These are phyloP conservation scores for Paraconiothyrium brasiliense DNA, from an alignment of 2,329 filamentous ascomycete genomes.

Conservation along the genomic window DNA sequence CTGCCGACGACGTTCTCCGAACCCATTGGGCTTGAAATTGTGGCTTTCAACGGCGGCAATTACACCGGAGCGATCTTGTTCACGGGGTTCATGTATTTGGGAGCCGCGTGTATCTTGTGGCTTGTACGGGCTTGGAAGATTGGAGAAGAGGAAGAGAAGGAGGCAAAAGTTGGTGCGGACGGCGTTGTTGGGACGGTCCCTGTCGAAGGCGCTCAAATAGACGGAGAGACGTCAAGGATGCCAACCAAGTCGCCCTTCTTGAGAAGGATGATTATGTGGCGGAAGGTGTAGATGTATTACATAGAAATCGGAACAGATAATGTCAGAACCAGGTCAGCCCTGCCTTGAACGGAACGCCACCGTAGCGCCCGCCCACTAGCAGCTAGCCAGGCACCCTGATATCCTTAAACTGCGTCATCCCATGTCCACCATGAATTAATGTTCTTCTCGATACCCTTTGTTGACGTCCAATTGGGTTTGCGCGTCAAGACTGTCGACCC, in stretches of 20 bases:
- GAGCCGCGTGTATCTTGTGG: slow-evolving; percentile 62
- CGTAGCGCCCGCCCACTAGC: slow-evolving; percentile 28
- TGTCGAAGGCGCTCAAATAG: slow-evolving; percentile 12
- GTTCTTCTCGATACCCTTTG: not conserved
- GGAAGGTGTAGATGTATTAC: slow-evolving; percentile 31
- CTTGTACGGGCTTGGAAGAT: slow-evolving; percentile 70
- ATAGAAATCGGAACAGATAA: not conserved
- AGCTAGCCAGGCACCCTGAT: slow-evolving; percentile 24
- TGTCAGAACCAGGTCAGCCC: not conserved
- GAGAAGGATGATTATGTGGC: slow-evolving; percentile 43
- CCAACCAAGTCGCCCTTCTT: slow-evolving; percentile 37
- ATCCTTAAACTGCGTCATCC: slow-evolving; percentile 1
- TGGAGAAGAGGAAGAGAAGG: slow-evolving; percentile 58
- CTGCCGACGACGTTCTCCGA: slow-evolving; percentile 73
- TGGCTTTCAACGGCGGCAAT: slow-evolving; percentile 57
- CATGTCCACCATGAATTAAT: not conserved
- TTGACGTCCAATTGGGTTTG: not conserved
- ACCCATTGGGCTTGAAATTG: slow-evolving; percentile 65
- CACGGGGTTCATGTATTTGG: slow-evolving; percentile 70
- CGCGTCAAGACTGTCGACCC: not conserved
- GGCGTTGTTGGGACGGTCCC: slow-evolving; percentile 34
- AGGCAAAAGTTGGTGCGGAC: slow-evolving; percentile 39
- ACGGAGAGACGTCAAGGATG: slow-evolving; percentile 9
- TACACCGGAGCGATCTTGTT: slow-evolving; percentile 70
- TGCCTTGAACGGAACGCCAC: slow-evolving; percentile 1